Percentiles rank a stretch among this genome's conserved stretches.
phyloP scores from a whole-genome alignment of 2,329 filamentous ascomycete genomes.

The Arthroderma sp. region DNA sequence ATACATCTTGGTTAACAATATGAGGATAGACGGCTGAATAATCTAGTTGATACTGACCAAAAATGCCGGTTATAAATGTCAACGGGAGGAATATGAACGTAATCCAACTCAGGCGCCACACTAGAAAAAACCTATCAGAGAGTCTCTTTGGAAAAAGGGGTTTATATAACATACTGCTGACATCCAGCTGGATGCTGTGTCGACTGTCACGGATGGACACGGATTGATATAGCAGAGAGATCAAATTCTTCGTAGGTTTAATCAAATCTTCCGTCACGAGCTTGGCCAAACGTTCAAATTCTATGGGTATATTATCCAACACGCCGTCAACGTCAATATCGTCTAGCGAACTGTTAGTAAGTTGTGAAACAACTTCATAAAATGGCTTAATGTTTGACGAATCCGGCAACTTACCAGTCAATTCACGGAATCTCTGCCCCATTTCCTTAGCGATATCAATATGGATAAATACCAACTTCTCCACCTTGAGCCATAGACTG shows the following conservation, averaged over 20 bases:
- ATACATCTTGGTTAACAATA: slow-evolving; percentile 10
- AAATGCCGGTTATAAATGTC: slow-evolving; percentile 38
- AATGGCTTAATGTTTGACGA: not conserved
- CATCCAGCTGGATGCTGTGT: slow-evolving; percentile 35
- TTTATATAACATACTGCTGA: slow-evolving; percentile 31
- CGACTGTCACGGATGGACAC: slow-evolving; percentile 41
- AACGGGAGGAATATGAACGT: slow-evolving; percentile 32
- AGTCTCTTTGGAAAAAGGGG: not conserved
- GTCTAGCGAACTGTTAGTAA: slow-evolving; percentile 14
- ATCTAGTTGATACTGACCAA: slow-evolving; percentile 9
- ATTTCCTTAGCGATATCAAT: slow-evolving; percentile 36
- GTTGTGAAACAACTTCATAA: not conserved
- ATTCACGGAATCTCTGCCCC: slow-evolving; percentile 29
- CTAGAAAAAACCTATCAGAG: slow-evolving; percentile 6
- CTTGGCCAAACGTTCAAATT: slow-evolving; percentile 35
- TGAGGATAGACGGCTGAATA: not conserved
- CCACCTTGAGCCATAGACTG: slow-evolving; percentile 38
- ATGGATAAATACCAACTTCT: slow-evolving; percentile 40
- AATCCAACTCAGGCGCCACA: slow-evolving; percentile 25
- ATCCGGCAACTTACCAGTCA: slow-evolving; percentile 18
- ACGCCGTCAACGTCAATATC: slow-evolving; percentile 18
- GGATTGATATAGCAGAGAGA: slow-evolving; percentile 40
- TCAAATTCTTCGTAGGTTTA: slow-evolving; percentile 37
- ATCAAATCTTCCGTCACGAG: slow-evolving; percentile 38
- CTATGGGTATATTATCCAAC: slow-evolving; percentile 25